These are phyloP conservation scores for Moesziomyces sp. DNA, from an alignment of 1,284 basidiomycete genomes.

Conservation along the genomic window DNA sequence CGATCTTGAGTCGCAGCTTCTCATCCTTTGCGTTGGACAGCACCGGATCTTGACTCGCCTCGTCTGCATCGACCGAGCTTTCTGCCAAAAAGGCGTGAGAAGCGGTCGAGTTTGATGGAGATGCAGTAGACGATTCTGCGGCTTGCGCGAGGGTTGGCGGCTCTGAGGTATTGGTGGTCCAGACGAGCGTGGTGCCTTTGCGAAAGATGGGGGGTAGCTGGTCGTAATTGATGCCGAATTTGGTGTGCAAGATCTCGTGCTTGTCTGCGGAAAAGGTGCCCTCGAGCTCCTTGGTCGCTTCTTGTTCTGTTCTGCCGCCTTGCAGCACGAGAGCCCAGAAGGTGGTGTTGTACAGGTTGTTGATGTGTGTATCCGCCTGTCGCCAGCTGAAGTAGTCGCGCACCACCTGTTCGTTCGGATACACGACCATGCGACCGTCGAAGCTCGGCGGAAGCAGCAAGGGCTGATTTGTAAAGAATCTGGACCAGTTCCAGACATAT, in stretches of 20 bases:
- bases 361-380: constrained; percentile 96
- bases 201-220: constrained; percentile 78
- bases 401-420: constrained; percentile 79
- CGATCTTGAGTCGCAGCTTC: constrained; percentile 21
- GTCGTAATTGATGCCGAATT: constrained; percentile 90
- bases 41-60: neutral
- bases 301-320: constrained; percentile 78
- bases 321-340: constrained; percentile 93
- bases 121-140: neutral
- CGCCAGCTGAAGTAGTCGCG: constrained; percentile 95
- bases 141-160: neutral
- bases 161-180: constrained; percentile 65
- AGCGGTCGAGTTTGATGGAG: neutral
- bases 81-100: neutral
- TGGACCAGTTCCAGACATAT: constrained; percentile 87
- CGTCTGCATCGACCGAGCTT: constrained; percentile 1
- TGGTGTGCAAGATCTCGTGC: constrained; percentile 86
- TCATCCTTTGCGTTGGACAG: constrained; percentile 36
- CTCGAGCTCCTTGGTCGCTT: constrained; percentile 80
- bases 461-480: constrained; percentile 78
- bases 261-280: constrained; percentile 88
- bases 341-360: constrained; percentile 94
- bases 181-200: constrained; percentile 86
- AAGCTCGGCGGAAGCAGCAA: constrained; percentile 87
- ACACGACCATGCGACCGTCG: constrained; percentile 84